These are phyloP conservation scores for Lactarius tabidus DNA, from an alignment of 768 basidiomycete species.

Conservation along the genomic window DNA sequence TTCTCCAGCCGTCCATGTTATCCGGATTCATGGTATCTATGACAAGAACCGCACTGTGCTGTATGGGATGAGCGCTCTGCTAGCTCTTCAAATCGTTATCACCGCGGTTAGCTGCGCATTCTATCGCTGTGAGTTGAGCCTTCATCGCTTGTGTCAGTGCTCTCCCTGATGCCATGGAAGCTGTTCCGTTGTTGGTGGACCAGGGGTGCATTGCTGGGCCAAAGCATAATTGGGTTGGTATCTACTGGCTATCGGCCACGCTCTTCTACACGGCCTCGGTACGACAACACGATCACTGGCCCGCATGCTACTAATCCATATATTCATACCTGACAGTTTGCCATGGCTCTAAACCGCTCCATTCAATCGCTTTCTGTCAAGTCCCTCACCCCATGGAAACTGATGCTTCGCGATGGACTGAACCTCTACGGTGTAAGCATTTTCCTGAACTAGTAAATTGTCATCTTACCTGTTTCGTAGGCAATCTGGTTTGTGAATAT, in stretches of 20 bases:
- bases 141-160: constrained; percentile 8
- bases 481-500: constrained; percentile 78
- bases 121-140: constrained; percentile 55
- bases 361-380: constrained; percentile 54
- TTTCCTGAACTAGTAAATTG: neutral
- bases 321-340: constrained; percentile 39
- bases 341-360: constrained; percentile 57
- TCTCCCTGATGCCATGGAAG: constrained; percentile 34
- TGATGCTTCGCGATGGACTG: constrained; percentile 87
- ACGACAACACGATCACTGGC: constrained; percentile 25
- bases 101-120: constrained; percentile 77
- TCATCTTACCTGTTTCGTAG: constrained; percentile 30
- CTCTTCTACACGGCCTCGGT: constrained; percentile 68
- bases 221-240: constrained; percentile 73
- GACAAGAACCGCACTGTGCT: constrained; percentile 58
- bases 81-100: constrained; percentile 63
- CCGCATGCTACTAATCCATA: neutral
- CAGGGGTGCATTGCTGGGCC: constrained; percentile 89
- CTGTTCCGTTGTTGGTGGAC: constrained; percentile 63
- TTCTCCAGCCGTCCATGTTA: constrained; percentile 58
- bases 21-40: constrained; percentile 77
- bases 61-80: constrained; percentile 50
- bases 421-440: constrained; percentile 71
- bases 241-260: constrained; percentile 82
- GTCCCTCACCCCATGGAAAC: constrained; percentile 66